These are phyloP conservation scores for Cordyceps tenuipes DNA, from an alignment of 2,329 filamentous ascomycete species.

Conservation along the genomic window DNA sequence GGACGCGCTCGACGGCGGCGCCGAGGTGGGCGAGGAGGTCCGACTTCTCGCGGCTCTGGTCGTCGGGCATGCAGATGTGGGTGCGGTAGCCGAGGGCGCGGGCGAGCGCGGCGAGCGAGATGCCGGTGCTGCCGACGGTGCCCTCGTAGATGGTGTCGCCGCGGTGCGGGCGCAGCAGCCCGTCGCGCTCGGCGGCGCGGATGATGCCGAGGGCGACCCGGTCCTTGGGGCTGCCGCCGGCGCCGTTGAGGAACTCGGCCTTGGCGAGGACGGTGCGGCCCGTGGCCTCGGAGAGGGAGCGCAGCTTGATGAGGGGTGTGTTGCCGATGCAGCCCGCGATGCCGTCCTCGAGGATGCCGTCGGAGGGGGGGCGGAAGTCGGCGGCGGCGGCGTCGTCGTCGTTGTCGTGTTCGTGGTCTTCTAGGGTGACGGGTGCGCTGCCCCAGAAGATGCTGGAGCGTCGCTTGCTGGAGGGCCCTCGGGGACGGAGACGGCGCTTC, in stretches of 20 bases:
- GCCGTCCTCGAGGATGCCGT: slow-evolving; percentile 52
- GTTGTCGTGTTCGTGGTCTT: slow-evolving; percentile 43
- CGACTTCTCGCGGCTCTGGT: slow-evolving; percentile 82
- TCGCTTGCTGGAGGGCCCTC: slow-evolving; percentile 6
- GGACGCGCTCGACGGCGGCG: slow-evolving; percentile 84
- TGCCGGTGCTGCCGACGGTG: slow-evolving; percentile 92
- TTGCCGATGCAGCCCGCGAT: slow-evolving; percentile 90
- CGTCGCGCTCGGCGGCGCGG: slow-evolving; percentile 65
- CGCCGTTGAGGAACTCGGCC: slow-evolving; percentile 92
- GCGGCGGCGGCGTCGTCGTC: no score
- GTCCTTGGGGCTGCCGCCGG: slow-evolving; percentile 90
- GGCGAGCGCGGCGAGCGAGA: slow-evolving; percentile 83
- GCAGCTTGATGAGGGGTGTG: slow-evolving; percentile 81
- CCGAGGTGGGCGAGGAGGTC: slow-evolving; percentile 83
- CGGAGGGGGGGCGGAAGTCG: slow-evolving; percentile 19
- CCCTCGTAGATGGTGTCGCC: slow-evolving; percentile 97
- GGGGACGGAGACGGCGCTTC: slow-evolving; percentile 22
- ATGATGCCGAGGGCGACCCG: slow-evolving; percentile 91
- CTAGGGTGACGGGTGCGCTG: slow-evolving; percentile 39
- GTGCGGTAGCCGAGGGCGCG: slow-evolving; percentile 83
- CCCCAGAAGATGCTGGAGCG: slow-evolving; percentile 39
- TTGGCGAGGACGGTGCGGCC: slow-evolving; percentile 88
- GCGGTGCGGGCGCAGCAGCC: slow-evolving; percentile 65
- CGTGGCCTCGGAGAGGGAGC: slow-evolving; percentile 75
- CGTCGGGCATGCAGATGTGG: slow-evolving; percentile 95